phyloP scores from a whole-genome alignment of 192 early-diverging fungal genomes.

The Helicostylum pulchrum region DNA sequence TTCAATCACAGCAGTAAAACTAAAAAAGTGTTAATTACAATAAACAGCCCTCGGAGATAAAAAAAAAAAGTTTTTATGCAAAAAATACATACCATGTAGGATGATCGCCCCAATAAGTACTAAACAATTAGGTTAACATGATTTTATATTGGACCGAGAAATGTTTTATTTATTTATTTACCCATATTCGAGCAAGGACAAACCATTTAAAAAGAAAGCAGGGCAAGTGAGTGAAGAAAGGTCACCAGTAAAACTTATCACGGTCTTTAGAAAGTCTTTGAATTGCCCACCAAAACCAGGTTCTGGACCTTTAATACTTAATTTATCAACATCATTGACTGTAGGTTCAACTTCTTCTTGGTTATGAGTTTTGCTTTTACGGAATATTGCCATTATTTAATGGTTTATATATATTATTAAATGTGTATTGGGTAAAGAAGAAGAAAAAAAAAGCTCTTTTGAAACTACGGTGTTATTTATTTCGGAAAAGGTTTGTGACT shows the following conservation, averaged over 20 bases:
- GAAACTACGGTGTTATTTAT: no score
- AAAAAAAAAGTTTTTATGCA: no score
- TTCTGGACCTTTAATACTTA: conserved; percentile 25
- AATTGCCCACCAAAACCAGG: conserved; percentile 30
- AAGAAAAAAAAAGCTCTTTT: no score
- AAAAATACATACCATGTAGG: conserved; percentile 1
- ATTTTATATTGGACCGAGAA: neutral
- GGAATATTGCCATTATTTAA: neutral
- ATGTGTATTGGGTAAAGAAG: no score
- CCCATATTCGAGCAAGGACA: conserved; percentile 78
- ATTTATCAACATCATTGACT: conserved; percentile 26
- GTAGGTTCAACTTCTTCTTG: conserved; percentile 14
- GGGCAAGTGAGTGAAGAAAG: conserved; percentile 77
- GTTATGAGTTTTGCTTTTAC: conserved; percentile 2
- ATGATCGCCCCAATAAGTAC: conserved; percentile 13
- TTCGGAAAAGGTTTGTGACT: no score
- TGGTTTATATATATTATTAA: no score
- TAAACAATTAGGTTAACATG: neutral
- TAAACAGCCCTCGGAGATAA: no score
- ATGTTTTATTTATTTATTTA: conserved; percentile 18
- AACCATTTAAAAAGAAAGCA: conserved; percentile 72
- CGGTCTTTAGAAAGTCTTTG: conserved; percentile 57
- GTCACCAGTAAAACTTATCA: conserved; percentile 78
- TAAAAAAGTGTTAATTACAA: neutral
- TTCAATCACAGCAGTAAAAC: conserved; percentile 62